phyloP scores from a whole-genome alignment of 2,329 filamentous ascomycete species.

The Penicillium sp. region DNA sequence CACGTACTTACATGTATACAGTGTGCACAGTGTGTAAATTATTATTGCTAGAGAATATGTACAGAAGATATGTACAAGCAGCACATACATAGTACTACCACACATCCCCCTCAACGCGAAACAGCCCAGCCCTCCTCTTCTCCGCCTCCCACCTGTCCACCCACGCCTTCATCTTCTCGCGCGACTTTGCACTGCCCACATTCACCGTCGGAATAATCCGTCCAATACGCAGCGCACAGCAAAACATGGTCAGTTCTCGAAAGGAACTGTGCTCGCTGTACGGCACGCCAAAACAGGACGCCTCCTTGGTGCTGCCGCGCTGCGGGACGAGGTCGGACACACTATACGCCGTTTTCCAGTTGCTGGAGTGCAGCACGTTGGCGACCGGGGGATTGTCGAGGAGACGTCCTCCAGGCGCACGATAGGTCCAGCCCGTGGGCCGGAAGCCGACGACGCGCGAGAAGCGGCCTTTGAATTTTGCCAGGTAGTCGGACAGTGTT shows the following conservation, averaged over 20 bases:
- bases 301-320: conserved; percentile 75
- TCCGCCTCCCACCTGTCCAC: conserved; percentile 61
- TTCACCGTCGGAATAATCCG: conserved; percentile 94
- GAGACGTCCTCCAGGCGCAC: conserved; percentile 62
- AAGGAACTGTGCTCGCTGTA: conserved; percentile 97
- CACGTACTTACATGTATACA: no score
- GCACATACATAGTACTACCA: conserved; percentile 21
- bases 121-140: conserved; percentile 60
- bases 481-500: conserved; percentile 83
- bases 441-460: conserved; percentile 83
- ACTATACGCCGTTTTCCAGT: conserved; percentile 73
- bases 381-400: conserved; percentile 61
- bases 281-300: conserved; percentile 87
- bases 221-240: conserved; percentile 80
- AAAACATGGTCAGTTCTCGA: conserved; percentile 87
- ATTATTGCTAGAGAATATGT: no score
- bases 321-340: conserved; percentile 72
- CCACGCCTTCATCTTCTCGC: conserved; percentile 65
- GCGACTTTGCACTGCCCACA: conserved; percentile 59
- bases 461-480: conserved; percentile 75
- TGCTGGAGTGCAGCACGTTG: conserved; percentile 61
- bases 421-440: conserved; percentile 92
- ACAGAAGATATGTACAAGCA: conserved; percentile 3
- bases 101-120: conserved; percentile 36
- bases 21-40: no score